phyloP scores from a whole-genome alignment of 306 rosid species.

The Cicer yamashitae region DNA sequence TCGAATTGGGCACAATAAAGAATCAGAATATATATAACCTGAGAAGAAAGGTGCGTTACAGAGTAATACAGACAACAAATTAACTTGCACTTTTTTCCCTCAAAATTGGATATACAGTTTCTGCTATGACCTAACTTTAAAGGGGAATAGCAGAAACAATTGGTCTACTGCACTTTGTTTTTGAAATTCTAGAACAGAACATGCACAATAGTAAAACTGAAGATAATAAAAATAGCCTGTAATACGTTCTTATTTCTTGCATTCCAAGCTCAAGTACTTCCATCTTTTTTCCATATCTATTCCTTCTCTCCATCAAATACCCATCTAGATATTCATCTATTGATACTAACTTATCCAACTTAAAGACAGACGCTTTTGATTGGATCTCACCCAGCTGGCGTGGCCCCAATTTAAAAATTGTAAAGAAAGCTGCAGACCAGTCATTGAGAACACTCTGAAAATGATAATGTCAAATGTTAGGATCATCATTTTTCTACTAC shows the following conservation, averaged over 20 bases:
- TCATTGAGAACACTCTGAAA: constrained; percentile 86
- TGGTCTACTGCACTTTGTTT: constrained; percentile 78
- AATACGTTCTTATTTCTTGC: constrained; percentile 98
- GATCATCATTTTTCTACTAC: constrained; percentile 18
- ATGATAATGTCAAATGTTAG: constrained; percentile 39
- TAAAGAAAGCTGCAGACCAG: constrained; percentile 94
- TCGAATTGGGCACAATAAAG: constrained; percentile 40
- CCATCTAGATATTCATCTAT: constrained; percentile 97
- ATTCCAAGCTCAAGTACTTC: constrained; percentile 95
- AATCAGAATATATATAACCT: constrained; percentile 43
- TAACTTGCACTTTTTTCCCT: constrained; percentile 29
- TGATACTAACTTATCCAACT: constrained; percentile 74
- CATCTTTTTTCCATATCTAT: constrained; percentile 92
- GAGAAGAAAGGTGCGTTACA: constrained; percentile 13
- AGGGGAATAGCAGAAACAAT: constrained; percentile 72
- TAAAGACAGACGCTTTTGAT: constrained; percentile 49
- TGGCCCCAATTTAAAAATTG: constrained; percentile 81
- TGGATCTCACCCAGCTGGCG: constrained; percentile 54
- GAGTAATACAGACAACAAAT: constrained; percentile 40
- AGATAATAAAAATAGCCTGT: constrained; percentile 91
- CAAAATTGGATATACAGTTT: constrained; percentile 55
- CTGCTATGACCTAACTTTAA: constrained; percentile 49
- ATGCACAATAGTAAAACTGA: constrained; percentile 86
- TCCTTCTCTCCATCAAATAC: constrained; percentile 88
- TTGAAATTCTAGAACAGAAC: constrained; percentile 98